Evolutionary conservation across 2,329 filamentous ascomycete genomes (phyloP), one percentile per base, ranked within the genome.

Genomic region (Aspergillus carbonarius): DNA sequence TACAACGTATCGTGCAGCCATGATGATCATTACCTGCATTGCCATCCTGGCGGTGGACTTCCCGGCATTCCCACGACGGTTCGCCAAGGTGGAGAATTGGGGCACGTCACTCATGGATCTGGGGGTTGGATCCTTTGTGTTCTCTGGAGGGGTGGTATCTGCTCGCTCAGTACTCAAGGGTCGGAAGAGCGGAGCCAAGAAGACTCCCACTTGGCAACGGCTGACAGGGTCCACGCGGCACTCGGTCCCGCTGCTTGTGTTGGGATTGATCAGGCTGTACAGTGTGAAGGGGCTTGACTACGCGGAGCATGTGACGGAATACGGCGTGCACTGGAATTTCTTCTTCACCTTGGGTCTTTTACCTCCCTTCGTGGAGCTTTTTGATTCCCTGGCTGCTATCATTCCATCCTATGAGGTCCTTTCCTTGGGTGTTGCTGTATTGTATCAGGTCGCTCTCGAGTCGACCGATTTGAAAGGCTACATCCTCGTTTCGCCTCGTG

Each of bases 241-340:
- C 75, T 91, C 93, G 0, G 75, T 96, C 25, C 93, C 95, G 1
- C 82, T 99, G 5, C 78, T 97, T 18, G 80, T 89, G 1, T 82
- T 99, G 4, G 95, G 95, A 13, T 72, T 95, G 23, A 81, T 96
- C 56, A 87, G 95, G 23, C 82, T 98, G 23, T 86, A 92, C 65
- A 96, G 88, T 67, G 93, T 98, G 71, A 99, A 99, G 77, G 91
- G 91, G 6, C 80, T 97, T 30, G 92, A 98, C 72, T 99, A 99
- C 72, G 93, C 93, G 3, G 95, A 99, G 74, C 95, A 99, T 78
- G 92, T 97, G 59, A 92, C 91, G 13, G 95, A 99, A 73, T 99
- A 99, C 71, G 95, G 95, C 44, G 91, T 99, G 9, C 95, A 99
- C 75, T 99, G 95, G 95, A 99, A 99, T 75, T 99, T 99, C 76